Base-by-base conservation (phyloP, 208 protist species). In the Trypanosoma brucei region DNA sequence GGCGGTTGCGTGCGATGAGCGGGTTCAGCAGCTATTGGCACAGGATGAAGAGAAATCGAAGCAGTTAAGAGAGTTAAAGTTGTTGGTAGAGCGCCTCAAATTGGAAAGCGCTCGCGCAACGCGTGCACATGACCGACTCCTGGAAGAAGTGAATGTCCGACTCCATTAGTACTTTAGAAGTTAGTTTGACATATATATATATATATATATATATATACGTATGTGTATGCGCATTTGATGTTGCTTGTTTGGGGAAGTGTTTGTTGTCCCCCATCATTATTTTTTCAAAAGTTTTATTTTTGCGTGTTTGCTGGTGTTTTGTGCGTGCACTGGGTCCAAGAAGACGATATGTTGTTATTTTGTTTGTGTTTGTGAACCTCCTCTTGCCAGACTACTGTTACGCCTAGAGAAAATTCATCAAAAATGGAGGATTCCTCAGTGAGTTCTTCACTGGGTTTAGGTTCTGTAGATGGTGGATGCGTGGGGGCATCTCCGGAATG, bases 21-120 rank as follows among this genome's bases (percentile, higher is more conserved):
- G 78, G 39, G 64, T 79, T 37, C 67, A 67, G 51, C 65, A 73
- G 68, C 50, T 87, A 36, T 62, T 83, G 37, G 37, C 57, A 38
- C 75, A 82, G 62, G 64, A 85, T 31, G 68, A 76, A 37, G 76
- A 82, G 45, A 65, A 70, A 31, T 57, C 66, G 4, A 58, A 75
- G 61, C 69, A 79, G 52, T 57, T 81, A 46, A 71, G 82, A 13
- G 63, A 69, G 48, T 70, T 72, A 36, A 71, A 66, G 49, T 37
- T 92, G 8, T 62, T 70, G 2, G 53, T 87, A 31, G 86, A 92
- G 70, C 75, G 79, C 52, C 48, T 83, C 8, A 81, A 81, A 67
- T 48, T 88, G 57, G 82, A 89, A 50, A 72, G 69, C n/a, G 42
- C 56, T 7, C 77, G 83, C 34, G 63, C 80, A n/a, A 59, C 63